Conservation (phyloP, 768 basidiomycete species). For the Kwoniella heveanensis region DNA sequence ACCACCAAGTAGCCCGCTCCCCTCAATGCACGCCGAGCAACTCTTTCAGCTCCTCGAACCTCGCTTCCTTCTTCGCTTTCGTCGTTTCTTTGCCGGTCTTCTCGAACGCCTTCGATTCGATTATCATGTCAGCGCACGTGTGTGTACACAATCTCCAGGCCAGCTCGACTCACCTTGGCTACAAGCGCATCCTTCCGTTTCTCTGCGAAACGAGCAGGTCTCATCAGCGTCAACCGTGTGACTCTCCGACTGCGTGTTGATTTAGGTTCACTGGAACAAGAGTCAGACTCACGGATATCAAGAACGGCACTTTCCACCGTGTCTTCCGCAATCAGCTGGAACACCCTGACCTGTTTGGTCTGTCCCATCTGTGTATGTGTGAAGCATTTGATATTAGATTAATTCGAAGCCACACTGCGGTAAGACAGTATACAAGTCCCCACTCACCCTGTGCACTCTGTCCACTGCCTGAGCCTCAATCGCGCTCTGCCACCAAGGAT, state of each 20-base stretch:
- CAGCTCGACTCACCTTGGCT: constrained; percentile 63
- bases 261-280: no score
- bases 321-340: constrained; percentile 84
- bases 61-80: constrained; percentile 75
- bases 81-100: constrained; percentile 74
- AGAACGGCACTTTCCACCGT: constrained; percentile 86
- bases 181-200: constrained; percentile 79
- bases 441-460: constrained; percentile 40
- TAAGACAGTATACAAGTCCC: no score
- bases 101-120: constrained; percentile 77
- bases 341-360: constrained; percentile 77
- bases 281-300: constrained; percentile 66
- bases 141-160: no score
- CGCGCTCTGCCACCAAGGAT: constrained; percentile 53
- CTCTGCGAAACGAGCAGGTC: constrained; percentile 53
- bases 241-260: background rate
- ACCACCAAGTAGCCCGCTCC: no score
- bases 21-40: constrained; percentile 36
- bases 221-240: background rate
- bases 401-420: background rate
- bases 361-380: constrained; percentile 68
- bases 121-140: no score
- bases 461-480: constrained; percentile 51
- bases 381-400: background rate
- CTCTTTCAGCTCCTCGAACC: constrained; percentile 67